These are phyloP conservation scores for Ceriops decandra DNA, from an alignment of 345 rosid species.

Conservation along the genomic window DNA sequence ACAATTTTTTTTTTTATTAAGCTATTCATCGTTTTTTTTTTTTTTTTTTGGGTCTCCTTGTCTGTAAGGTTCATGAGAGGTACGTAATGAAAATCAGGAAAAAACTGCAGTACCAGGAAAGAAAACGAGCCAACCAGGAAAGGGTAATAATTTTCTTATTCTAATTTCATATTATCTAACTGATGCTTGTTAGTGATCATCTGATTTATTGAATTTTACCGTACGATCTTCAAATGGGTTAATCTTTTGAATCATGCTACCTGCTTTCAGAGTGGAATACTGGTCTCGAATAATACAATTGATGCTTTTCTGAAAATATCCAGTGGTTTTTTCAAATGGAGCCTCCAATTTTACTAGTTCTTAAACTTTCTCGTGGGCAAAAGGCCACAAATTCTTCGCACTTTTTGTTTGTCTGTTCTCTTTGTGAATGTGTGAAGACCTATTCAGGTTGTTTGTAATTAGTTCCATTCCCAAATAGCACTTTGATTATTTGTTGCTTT, in stretches of 20 bases:
- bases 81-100: slow-evolving; percentile 54
- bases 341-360: too few species aligned
- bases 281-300: too few species aligned
- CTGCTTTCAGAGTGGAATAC: too few species aligned
- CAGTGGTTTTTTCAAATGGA: too few species aligned
- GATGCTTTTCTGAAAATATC: too few species aligned
- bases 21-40: background rate
- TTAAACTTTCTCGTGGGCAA: too few species aligned
- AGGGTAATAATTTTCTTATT: slow-evolving; percentile 39
- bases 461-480: too few species aligned
- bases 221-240: too few species aligned
- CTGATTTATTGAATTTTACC: background rate
- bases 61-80: slow-evolving; percentile 62
- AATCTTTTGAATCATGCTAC: too few species aligned
- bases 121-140: slow-evolving; percentile 62
- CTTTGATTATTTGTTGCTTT: slow-evolving; percentile 13
- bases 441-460: too few species aligned
- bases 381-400: background rate
- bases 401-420: background rate
- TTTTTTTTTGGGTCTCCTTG: slow-evolving; percentile 1
- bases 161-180: background rate
- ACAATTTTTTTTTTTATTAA: too few species aligned
- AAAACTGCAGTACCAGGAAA: slow-evolving; percentile 61
- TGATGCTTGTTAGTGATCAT: background rate
- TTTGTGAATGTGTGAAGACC: too few species aligned